Conservation (phyloP, 2,329 filamentous ascomycete species). For the Boeremia exigua region DNA sequence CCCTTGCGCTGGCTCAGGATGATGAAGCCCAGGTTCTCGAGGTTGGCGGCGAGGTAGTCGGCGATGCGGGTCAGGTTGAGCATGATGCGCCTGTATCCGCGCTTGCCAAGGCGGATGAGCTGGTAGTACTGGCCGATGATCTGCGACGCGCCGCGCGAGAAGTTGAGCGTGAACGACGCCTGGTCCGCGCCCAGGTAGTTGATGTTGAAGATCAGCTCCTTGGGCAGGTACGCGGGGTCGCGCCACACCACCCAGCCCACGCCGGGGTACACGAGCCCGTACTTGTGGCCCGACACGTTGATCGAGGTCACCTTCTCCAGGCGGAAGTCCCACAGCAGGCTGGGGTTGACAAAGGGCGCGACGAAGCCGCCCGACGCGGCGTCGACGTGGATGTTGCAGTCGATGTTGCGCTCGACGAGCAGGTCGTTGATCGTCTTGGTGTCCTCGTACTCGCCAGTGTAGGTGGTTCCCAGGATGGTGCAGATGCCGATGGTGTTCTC, state of each 20-base stretch:
- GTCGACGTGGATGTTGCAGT: slow-evolving; percentile 91
- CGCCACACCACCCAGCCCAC: slow-evolving; percentile 96
- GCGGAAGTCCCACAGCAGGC: slow-evolving; percentile 90
- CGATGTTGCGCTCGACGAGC: slow-evolving; percentile 73
- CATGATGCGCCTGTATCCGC: slow-evolving; percentile 93
- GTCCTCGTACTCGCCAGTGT: slow-evolving; percentile 93
- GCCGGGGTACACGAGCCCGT: slow-evolving; percentile 78
- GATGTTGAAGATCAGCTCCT: slow-evolving; percentile 98
- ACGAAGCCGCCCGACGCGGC: slow-evolving; percentile 93
- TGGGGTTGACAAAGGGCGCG: slow-evolving; percentile 84
- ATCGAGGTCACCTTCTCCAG: slow-evolving; percentile 89
- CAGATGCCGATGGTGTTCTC: slow-evolving; percentile 90
- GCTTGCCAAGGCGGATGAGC: slow-evolving; percentile 91
- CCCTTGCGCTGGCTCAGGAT: slow-evolving; percentile 85
- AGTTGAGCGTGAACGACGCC: slow-evolving; percentile 95
- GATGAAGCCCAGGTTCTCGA: slow-evolving; percentile 78
- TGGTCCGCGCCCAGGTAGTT: slow-evolving; percentile 97
- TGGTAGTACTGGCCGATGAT: slow-evolving; percentile 98
- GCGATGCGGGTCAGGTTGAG: slow-evolving; percentile 87
- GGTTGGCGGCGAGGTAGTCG: slow-evolving; percentile 79
- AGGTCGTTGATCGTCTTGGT: slow-evolving; percentile 91
- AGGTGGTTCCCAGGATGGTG: slow-evolving; percentile 86
- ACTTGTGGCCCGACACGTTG: slow-evolving; percentile 94
- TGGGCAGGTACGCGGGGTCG: slow-evolving; percentile 68
- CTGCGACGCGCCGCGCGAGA: slow-evolving; percentile 92